These are phyloP conservation scores for Selaginella moellendorffii DNA, from an alignment of 75 land plant genomes.

Conservation along the genomic window DNA sequence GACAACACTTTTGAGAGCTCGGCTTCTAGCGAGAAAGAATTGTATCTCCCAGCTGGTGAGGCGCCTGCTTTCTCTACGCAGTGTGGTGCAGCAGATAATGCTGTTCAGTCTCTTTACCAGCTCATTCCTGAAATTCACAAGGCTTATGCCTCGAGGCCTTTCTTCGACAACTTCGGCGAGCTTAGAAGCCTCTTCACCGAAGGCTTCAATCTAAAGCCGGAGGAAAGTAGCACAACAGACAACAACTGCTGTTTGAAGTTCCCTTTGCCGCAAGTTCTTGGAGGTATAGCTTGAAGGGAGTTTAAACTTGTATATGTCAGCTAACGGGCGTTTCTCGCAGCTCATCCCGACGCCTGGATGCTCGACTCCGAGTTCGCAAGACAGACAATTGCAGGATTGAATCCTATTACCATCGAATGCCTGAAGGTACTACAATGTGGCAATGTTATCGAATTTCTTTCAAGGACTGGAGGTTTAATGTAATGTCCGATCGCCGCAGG, in stretches of 20 bases:
- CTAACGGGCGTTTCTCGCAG: no score
- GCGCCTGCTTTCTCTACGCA: not conserved
- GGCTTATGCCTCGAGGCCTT: not conserved
- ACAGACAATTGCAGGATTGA: constrained; percentile 5
- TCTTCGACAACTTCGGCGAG: not conserved
- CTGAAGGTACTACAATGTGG: no score
- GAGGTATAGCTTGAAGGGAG: not conserved
- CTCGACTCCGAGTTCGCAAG: not conserved
- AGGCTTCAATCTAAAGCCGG: not conserved
- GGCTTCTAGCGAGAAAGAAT: not conserved
- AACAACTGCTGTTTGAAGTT: not conserved
- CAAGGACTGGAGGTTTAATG: no score
- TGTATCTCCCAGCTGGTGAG: not conserved
- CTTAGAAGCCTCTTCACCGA: not conserved
- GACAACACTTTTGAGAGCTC: not conserved
- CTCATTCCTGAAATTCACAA: not conserved
- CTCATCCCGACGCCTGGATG: not conserved
- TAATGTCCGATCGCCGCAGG: not conserved
- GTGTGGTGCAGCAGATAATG: not conserved
- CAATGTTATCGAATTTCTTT: no score
- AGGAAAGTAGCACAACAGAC: not conserved
- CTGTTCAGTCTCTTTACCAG: not conserved
- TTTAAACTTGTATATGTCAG: no score
- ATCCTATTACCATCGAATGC: not conserved
- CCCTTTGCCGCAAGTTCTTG: not conserved